These are phyloP conservation scores for Cadophora gregata DNA, from an alignment of 2,329 filamentous ascomycete species.

Conservation along the genomic window DNA sequence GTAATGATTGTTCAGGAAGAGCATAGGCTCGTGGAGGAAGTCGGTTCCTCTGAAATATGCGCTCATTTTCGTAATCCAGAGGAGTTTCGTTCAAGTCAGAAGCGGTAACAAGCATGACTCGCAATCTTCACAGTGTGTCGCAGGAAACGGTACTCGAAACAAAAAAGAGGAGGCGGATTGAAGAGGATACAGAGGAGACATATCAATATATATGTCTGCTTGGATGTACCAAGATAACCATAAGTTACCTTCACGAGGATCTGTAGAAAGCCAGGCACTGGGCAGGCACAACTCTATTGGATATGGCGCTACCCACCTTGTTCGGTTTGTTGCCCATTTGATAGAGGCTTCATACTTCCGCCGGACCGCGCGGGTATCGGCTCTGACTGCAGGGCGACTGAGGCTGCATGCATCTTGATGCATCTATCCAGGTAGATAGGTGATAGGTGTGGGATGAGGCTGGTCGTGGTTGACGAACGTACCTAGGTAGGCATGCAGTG, in stretches of 20 bases:
- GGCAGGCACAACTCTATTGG: background rate
- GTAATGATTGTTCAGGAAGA: conserved; percentile 55
- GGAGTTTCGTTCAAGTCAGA: background rate
- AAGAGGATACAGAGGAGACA: background rate
- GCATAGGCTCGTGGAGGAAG: conserved; percentile 59
- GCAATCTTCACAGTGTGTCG: conserved; percentile 37
- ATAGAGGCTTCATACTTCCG: background rate
- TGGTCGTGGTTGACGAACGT: background rate
- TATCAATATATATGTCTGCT: background rate
- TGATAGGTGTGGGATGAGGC: background rate
- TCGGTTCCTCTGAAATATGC: conserved; percentile 59
- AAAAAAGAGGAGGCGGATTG: background rate
- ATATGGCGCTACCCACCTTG: background rate
- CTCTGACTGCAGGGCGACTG: background rate
- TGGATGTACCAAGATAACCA: background rate
- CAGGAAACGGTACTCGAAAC: background rate
- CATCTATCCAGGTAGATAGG: background rate
- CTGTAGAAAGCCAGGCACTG: background rate
- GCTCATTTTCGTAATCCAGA: conserved; percentile 56
- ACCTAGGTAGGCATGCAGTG: too few species aligned
- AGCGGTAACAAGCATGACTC: conserved; percentile 19
- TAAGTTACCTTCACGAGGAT: background rate
- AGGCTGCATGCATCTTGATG: background rate
- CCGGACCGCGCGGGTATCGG: conserved; percentile 9
- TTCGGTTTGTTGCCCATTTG: background rate